These are phyloP conservation scores for Pisolithus marmoratus DNA, from an alignment of 768 basidiomycete species.

Conservation along the genomic window DNA sequence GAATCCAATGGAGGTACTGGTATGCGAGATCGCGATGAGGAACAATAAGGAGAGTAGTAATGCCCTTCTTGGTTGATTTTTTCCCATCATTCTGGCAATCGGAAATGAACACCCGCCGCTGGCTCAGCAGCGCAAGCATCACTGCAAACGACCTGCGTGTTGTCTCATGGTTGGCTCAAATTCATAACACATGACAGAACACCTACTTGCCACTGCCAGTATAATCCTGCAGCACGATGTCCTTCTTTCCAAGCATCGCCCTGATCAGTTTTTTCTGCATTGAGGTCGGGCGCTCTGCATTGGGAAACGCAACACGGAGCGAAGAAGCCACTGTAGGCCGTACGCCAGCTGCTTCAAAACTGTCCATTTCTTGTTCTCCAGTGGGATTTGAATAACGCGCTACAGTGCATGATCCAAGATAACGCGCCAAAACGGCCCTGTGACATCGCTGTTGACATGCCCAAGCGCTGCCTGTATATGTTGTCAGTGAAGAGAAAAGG, in stretches of 20 bases:
- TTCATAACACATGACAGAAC: slow-evolving; percentile 1
- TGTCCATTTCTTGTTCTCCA: slow-evolving; percentile 1
- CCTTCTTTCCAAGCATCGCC: slow-evolving; percentile 48
- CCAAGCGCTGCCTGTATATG: not conserved
- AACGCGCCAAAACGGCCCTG: slow-evolving; percentile 17
- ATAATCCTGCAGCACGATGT: slow-evolving; percentile 61
- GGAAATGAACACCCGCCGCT: slow-evolving; percentile 32
- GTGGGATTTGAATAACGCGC: slow-evolving; percentile 1
- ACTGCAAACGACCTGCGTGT: slow-evolving; percentile 62
- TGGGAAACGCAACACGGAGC: slow-evolving; percentile 55
- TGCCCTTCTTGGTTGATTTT: slow-evolving; percentile 22
- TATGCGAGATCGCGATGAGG: slow-evolving; percentile 70
- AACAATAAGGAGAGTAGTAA: slow-evolving; percentile 58
- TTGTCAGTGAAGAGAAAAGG: slow-evolving; percentile 6
- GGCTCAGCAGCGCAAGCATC: slow-evolving; percentile 59
- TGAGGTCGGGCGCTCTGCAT: slow-evolving; percentile 50
- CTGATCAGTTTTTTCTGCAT: slow-evolving; percentile 59
- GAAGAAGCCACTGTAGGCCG: slow-evolving; percentile 42
- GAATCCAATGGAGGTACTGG: slow-evolving; percentile 63
- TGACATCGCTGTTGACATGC: slow-evolving; percentile 14
- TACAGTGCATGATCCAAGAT: slow-evolving; percentile 20
- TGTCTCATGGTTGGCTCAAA: not conserved
- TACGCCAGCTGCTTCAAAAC: slow-evolving; percentile 53
- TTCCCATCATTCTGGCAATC: slow-evolving; percentile 13
- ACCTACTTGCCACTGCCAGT: slow-evolving; percentile 82